Base-by-base conservation (phyloP, 2,329 filamentous ascomycete species). In the Ceratocystis cubensis region DNA sequence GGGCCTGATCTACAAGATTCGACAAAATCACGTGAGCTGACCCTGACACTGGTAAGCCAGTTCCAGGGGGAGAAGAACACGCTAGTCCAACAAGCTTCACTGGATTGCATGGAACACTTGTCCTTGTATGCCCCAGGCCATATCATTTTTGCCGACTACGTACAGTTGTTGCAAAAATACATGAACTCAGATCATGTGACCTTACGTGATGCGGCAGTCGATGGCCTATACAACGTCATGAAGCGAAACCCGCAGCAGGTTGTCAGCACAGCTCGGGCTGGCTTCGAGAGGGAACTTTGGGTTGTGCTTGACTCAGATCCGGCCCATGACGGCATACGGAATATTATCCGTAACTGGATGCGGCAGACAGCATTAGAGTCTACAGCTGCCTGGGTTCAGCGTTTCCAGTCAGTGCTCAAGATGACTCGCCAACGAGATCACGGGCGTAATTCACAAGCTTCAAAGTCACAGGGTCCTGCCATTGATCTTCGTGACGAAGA, bases 1-100 rank as follows among this genome's bases (percentile, higher is more conserved):
- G 94, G 94, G 0, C 94, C 94, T 0, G 95, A 99, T 75, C 78
- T 99, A 25, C 94, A 97, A 75, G 94, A 97, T 72, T 85, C 94
- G 70, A 85, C 85, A 2, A 96, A 96, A 76, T 89, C 91, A n/a
- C 82, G 94, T 70, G 92, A 96, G 73, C 82, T 99, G 65, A 94
- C 97, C 63, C 82, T 97, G 69, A 94, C 87, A 0, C 81, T 99
- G 7, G 87, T 97, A 2, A 82, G 84, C 2, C 88, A 95, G 70
- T 94, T 97, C 72, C 86, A 89, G 69, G 80, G 87, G 61, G 89
- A 95, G 71, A 82, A 88, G 3, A 85, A 89, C 65, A 75, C 84
- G 3, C 77, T 87, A 10, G 82, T 96, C 5, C 83, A 91, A 33
- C 84, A 86, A 20, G 90, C 91, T 70, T 89, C 89, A 68, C 81